A percentile compares a stretch with the other conserved stretches of the same genome.
These are phyloP conservation scores for Gillenia trifoliata DNA, from an alignment of 306 rosid genomes.

Conservation along the genomic window DNA sequence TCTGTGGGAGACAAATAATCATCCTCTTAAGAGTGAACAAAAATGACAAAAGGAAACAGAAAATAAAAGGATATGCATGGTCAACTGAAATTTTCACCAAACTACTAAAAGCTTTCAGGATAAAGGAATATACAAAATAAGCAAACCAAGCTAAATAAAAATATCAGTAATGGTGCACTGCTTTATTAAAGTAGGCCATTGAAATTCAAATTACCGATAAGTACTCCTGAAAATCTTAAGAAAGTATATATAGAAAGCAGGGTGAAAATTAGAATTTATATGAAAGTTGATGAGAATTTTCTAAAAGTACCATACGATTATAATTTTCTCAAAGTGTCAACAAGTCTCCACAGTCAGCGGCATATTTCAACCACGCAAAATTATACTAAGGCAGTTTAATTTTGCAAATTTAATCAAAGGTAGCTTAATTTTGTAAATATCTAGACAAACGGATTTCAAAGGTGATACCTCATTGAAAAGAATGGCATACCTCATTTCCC, in stretches of 20 bases:
- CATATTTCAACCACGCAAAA: neutral
- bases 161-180: too few species aligned
- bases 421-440: neutral
- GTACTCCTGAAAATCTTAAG: neutral
- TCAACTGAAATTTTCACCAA: too few species aligned
- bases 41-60: neutral
- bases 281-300: neutral
- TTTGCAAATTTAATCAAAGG: too few species aligned
- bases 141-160: too few species aligned
- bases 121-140: too few species aligned
- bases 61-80: too few species aligned
- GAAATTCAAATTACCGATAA: neutral
- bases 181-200: neutral
- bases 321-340: neutral
- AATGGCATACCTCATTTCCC: constrained; percentile 72
- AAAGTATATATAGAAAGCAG: neutral
- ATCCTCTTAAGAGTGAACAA: neutral
- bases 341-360: neutral
- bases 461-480: constrained; percentile 7
- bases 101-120: too few species aligned
- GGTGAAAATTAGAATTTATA: too few species aligned
- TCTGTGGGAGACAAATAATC: constrained; percentile 44
- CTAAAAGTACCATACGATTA: too few species aligned
- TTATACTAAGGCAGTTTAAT: neutral
- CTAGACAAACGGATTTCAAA: neutral